Evolutionary conservation across 768 basidiomycete genomes (phyloP), one percentile per base, ranked within the genome.

Genomic region (Hysterangium stoloniferum): DNA sequence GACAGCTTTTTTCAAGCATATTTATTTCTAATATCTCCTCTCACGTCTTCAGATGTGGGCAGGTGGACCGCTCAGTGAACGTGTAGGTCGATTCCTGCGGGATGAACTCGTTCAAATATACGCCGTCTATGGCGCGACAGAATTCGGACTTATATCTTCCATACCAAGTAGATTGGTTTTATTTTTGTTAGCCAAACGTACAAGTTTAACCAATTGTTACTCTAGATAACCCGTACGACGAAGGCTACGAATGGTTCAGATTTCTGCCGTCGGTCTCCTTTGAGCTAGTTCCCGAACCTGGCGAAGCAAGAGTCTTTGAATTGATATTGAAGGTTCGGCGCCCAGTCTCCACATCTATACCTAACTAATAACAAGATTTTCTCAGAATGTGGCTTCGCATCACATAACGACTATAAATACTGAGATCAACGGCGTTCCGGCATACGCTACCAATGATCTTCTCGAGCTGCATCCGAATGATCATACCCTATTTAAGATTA

Each of bases 371-470:
- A n/a, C n/a, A n/a, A n/a, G n/a, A 27, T 44, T 8, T 44, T 44
- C 13, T 22, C 9, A 29, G 6, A 29, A 11, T 22, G 27, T 6
- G 22, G 2, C 8, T 41, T 20, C 9, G 13, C 32, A 49, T 35
- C 35, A 38, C 20, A 34, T 40, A 7, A 35, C 49, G 4, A 31
- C 70, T 6, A 43, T 63, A 34, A 72, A 52, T 22, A 65, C 61
- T 6, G 50, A 56, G 28, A 54, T 66, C 1, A 61, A 68, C 17
- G 67, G 64, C 12, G 52, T 57, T 4, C 55, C 57, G 2, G 66
- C 62, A 1, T 73, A 70, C 51, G 64, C 68, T 20, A 72, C 71
- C 0, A 66, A 61, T 27, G 74, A 75, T 50, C 61, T 75, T 0
- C 46, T 76, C 11, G 44, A 64, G 17, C 66, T 56, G 4, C 73